Percentiles rank a stretch among this genome's conserved stretches.
These are phyloP conservation scores for Tympanopsis confertula DNA, from an alignment of 2,329 filamentous ascomycete genomes.

Conservation along the genomic window DNA sequence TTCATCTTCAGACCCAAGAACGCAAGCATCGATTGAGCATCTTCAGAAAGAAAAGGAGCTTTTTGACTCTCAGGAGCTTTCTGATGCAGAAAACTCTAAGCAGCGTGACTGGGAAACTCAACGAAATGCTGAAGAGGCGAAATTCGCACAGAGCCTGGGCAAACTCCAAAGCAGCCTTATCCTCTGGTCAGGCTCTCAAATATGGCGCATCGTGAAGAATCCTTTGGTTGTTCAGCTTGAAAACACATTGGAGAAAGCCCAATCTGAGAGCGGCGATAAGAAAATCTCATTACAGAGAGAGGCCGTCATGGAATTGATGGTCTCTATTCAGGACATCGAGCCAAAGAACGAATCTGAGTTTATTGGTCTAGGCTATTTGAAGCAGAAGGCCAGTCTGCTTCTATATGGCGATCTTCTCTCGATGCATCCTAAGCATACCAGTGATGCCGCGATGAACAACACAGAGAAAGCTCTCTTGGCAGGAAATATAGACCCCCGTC, in stretches of 20 bases:
- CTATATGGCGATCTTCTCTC: conserved; percentile 48
- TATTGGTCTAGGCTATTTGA: conserved; percentile 76
- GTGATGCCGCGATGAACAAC: conserved; percentile 55
- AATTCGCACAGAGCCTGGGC: conserved; percentile 68
- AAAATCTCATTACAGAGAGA: conserved; percentile 30
- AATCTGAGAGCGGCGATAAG: conserved; percentile 4
- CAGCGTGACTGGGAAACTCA: conserved; percentile 50
- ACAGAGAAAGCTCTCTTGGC: conserved; percentile 73
- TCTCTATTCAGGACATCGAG: conserved; percentile 67
- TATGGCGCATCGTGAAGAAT: conserved; percentile 81
- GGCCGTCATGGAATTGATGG: conserved; percentile 51
- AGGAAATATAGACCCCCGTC: conserved; percentile 75
- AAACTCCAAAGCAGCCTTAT: conserved; percentile 59
- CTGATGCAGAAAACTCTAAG: conserved; percentile 37
- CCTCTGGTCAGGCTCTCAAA: conserved; percentile 65
- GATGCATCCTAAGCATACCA: conserved; percentile 32
- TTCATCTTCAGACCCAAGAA: conserved; percentile 49
- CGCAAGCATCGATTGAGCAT: conserved; percentile 52
- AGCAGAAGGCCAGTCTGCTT: conserved; percentile 76
- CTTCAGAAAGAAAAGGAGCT: conserved; percentile 57
- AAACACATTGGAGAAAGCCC: conserved; percentile 9
- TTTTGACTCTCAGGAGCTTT: conserved; percentile 34
- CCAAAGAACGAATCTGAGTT: conserved; percentile 82
- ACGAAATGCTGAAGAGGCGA: conserved; percentile 66
- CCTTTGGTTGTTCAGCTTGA: conserved; percentile 72